A percentile compares a stretch with the other conserved stretches of the same genome.
phyloP scores from a whole-genome alignment of 2,329 filamentous ascomycete species.

The Leptographium lundbergii region DNA sequence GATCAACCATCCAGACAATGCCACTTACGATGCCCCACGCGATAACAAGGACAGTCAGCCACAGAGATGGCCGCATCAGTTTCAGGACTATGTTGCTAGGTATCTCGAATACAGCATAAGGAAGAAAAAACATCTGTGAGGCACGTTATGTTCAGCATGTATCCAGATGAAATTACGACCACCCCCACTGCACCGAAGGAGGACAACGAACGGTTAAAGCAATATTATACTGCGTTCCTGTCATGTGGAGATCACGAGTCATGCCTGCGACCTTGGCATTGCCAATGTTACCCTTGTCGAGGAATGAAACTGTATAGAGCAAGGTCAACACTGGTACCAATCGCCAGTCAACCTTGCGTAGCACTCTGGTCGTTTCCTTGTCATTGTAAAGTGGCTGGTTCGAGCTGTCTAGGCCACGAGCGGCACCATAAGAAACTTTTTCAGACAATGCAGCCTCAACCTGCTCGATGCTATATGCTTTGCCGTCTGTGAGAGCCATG shows the following conservation, averaged over 20 bases:
- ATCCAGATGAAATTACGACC: not conserved
- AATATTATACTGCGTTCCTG: constrained; percentile 56
- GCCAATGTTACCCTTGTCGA: constrained; percentile 15
- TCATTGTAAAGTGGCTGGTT: not conserved
- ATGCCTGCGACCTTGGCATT: constrained; percentile 55
- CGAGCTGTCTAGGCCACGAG: not conserved
- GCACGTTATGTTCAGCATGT: not conserved
- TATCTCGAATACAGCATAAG: constrained; percentile 63
- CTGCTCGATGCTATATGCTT: not conserved
- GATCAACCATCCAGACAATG: not conserved
- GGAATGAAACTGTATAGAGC: not conserved
- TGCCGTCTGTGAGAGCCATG: not conserved
- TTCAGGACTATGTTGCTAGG: constrained; percentile 68
- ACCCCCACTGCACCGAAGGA: constrained; percentile 31
- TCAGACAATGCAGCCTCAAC: not conserved
- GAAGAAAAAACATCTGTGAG: constrained; percentile 56
- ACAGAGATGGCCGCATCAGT: constrained; percentile 57
- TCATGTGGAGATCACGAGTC: constrained; percentile 42
- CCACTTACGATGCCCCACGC: constrained; percentile 27
- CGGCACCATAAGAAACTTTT: not conserved
- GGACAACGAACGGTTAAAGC: not conserved
- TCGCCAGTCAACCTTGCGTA: not conserved
- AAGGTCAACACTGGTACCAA: not conserved
- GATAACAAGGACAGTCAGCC: constrained; percentile 66
- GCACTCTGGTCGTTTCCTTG: not conserved